Conservation (phyloP, 2,329 filamentous ascomycete species). For the Taxawa tesnikishii region DNA sequence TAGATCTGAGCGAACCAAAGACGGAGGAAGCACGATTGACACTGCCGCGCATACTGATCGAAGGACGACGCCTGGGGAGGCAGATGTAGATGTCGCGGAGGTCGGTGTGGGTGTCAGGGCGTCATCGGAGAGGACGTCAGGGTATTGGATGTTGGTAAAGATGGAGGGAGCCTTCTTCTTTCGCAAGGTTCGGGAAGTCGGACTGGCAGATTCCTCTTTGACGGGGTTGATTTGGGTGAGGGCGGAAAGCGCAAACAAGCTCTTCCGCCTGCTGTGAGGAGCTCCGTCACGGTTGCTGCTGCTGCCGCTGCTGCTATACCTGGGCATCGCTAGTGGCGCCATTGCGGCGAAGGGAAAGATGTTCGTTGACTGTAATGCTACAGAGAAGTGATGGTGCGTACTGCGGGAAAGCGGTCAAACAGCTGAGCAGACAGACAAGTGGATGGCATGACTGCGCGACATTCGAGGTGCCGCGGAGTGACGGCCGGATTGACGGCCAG, state of each 20-base stretch:
- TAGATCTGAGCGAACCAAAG: slow-evolving; percentile 45
- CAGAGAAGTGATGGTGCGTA: too few relatives aligned
- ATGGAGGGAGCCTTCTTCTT: slow-evolving; percentile 12
- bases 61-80: slow-evolving; percentile 12
- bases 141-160: slow-evolving; percentile 12
- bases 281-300: slow-evolving; percentile 5
- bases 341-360: too few relatives aligned
- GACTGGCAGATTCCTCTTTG: slow-evolving; percentile 9
- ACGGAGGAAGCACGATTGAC: slow-evolving; percentile 33
- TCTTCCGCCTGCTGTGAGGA: slow-evolving; percentile 16
- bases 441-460: too few relatives aligned
- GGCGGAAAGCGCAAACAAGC: slow-evolving; percentile 20
- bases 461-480: too few relatives aligned
- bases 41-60: slow-evolving; percentile 14
- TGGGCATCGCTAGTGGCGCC: neutral
- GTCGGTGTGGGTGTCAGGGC: slow-evolving; percentile 10
- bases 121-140: slow-evolving; percentile 12
- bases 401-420: slow-evolving; percentile 9
- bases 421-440: too few relatives aligned
- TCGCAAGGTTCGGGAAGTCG: slow-evolving; percentile 12
- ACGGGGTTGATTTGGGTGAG: slow-evolving; percentile 14
- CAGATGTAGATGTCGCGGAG: slow-evolving; percentile 11
- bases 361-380: too few relatives aligned
- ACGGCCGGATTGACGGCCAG: too few relatives aligned
- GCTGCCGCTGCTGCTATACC: neutral